These are phyloP conservation scores for Durusdinium trenchii DNA, from an alignment of 73 alveolate genomes.

Conservation along the genomic window DNA sequence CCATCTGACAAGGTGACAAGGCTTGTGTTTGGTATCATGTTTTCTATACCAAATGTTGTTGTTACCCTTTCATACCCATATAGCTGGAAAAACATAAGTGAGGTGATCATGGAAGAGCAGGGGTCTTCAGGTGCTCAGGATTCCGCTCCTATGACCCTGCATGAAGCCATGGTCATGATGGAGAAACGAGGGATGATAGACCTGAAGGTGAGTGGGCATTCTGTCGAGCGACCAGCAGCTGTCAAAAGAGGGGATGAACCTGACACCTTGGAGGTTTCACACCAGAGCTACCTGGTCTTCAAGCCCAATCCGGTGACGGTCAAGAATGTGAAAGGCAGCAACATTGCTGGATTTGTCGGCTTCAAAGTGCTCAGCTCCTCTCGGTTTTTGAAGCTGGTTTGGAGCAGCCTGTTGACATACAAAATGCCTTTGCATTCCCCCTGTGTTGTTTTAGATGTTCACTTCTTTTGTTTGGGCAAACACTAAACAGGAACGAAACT, in stretches of 20 bases:
- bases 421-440: too few species aligned
- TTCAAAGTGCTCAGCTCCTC: too few species aligned
- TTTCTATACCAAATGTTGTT: neutral
- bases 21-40: neutral
- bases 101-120: conserved; percentile 44
- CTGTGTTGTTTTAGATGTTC: too few species aligned
- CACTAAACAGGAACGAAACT: too few species aligned
- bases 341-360: conserved; percentile 6
- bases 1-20: neutral
- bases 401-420: too few species aligned
- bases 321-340: neutral
- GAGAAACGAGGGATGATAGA: neutral
- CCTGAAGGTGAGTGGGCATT: conserved; percentile 3
- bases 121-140: neutral
- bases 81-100: neutral
- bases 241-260: neutral
- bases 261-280: neutral
- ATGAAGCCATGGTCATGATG: neutral
- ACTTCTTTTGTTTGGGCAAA: too few species aligned
- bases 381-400: too few species aligned
- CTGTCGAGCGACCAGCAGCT: neutral
- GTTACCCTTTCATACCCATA: neutral
- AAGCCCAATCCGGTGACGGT: conserved; percentile 12
- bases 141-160: neutral
- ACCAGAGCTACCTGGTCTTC: neutral